A percentile compares a stretch with the other conserved stretches of the same genome.
phyloP scores from a whole-genome alignment of 2,329 filamentous ascomycete species.

The Pseudogymnoascus destructans region DNA sequence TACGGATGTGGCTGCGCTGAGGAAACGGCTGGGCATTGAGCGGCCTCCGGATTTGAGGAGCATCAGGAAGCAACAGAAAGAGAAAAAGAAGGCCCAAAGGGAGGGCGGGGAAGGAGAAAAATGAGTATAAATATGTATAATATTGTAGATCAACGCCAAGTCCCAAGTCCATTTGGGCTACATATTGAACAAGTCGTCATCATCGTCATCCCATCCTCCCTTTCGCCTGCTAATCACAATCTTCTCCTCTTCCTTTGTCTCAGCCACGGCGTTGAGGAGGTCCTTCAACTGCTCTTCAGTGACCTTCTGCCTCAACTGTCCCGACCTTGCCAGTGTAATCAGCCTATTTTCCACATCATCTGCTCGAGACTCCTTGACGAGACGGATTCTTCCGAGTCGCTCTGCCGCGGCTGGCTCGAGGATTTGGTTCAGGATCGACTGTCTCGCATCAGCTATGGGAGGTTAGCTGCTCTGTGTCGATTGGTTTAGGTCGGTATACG shows the following conservation, averaged over 20 bases:
- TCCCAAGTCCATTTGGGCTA: constrained; percentile 23
- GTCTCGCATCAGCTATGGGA: constrained; percentile 50
- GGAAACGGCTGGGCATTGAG: constrained; percentile 68
- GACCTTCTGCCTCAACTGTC: constrained; percentile 77
- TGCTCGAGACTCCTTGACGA: constrained; percentile 88
- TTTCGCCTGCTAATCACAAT: constrained; percentile 79
- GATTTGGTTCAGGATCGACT: constrained; percentile 76
- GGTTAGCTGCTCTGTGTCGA: constrained; percentile 15
- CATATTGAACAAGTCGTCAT: constrained; percentile 57
- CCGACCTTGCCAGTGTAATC: constrained; percentile 78
- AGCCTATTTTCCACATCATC: constrained; percentile 83
- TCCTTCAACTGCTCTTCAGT: constrained; percentile 91
- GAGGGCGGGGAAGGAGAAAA: constrained; percentile 19
- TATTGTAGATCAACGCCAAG: constrained; percentile 8
- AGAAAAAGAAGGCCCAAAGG: constrained; percentile 54
- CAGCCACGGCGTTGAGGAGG: constrained; percentile 69
- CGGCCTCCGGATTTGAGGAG: constrained; percentile 73
- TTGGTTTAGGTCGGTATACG: background rate
- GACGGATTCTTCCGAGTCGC: constrained; percentile 81
- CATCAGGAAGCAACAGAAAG: constrained; percentile 57
- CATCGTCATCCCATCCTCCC: constrained; percentile 74
- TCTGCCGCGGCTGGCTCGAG: constrained; percentile 89
- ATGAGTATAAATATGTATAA: constrained; percentile 10
- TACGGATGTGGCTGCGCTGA: constrained; percentile 65
- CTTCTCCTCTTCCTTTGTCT: constrained; percentile 64